Conservation (phyloP, 2,329 filamentous ascomycete species). For the Pyrenophora graminea region DNA sequence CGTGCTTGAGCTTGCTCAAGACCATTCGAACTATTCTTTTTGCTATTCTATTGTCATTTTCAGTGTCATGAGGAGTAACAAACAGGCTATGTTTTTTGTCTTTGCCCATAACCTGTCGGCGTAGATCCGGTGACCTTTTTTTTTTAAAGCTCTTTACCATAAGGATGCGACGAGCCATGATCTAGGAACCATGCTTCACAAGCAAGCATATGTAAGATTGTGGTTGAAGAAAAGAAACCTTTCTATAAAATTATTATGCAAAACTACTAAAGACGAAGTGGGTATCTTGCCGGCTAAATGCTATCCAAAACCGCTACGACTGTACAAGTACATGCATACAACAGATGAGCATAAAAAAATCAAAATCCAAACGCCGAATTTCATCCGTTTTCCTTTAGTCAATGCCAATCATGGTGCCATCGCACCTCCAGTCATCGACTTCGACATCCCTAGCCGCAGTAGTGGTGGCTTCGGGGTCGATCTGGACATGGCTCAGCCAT, state of each 20-base stretch:
- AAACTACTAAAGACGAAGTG: conserved; percentile 13
- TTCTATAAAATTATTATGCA: conserved; percentile 6
- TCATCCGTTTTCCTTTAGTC: conserved; percentile 26
- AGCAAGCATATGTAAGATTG: neutral
- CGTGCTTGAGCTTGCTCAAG: conserved; percentile 18
- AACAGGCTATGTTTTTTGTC: neutral
- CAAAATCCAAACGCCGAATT: conserved; percentile 9
- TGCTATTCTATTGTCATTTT: neutral
- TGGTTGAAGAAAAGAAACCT: neutral
- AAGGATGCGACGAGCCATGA: too few species aligned
- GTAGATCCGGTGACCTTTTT: too few species aligned
- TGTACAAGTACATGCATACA: conserved; percentile 10
- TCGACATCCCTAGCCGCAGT: conserved; percentile 39
- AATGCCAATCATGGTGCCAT: conserved; percentile 44
- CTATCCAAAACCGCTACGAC: conserved; percentile 16
- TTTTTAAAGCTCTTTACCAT: too few species aligned
- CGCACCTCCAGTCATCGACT: conserved; percentile 43
- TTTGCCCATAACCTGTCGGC: neutral
- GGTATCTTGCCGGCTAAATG: conserved; percentile 20
- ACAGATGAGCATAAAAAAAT: neutral
- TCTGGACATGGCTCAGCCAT: conserved; percentile 45
- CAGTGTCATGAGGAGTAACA: too few species aligned
- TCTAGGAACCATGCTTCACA: neutral
- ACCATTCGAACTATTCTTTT: conserved; percentile 17
- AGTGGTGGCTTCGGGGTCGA: conserved; percentile 43